Evolutionary conservation across 805 yeast species (phyloP), one percentile per base, ranked within the genome.

Genomic region (Starmerella sirachaensis): DNA sequence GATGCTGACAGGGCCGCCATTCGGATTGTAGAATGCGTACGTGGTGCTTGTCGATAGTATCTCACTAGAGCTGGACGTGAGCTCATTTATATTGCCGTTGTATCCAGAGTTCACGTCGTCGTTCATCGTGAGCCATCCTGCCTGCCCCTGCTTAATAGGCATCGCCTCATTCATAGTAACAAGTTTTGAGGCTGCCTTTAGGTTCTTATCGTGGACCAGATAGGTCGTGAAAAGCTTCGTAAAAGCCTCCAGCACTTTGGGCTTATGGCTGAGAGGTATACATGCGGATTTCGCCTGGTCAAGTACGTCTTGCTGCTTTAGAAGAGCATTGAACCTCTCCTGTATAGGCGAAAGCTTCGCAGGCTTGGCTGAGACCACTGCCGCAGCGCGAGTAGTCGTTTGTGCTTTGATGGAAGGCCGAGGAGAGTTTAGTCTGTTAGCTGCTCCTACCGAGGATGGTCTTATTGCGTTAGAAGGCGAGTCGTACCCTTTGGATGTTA

Each of bases 81-180:
- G 33, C 18, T n/a, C 22, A 16, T 17, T 19, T 7, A 14, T n/a
- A 14, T 38, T 33, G 7, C 35, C 41, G 16, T 42, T 39, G 33
- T 35, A 35, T 1, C 46, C 46, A 7, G 35, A 33, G 25, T 42
- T 42, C 13, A 38, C 40, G 8, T 35, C 46, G 21, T 38, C 31
- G 8, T 22, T 39, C 46, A 42, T 42, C 1, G 46, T 42, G 6
- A 38, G 23, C 46, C 46, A 42, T 6, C 43, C 46, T 1, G 42
- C 42, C 9, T 20, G 37, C 4, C 25, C 30, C 7, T 18, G 35
- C 22, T 24, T 16, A 2, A 29, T 12, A 5, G 30, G 33, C 13
- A 16, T 28, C 9, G 8, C 31, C n/a, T n/a, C n/a, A n/a, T n/a
- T n/a, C n/a, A n/a, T n/a, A n/a, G n/a, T n/a, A 19, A 42, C 35